phyloP scores from a whole-genome alignment of 2,329 filamentous ascomycete species.

The Cadophora sp. region DNA sequence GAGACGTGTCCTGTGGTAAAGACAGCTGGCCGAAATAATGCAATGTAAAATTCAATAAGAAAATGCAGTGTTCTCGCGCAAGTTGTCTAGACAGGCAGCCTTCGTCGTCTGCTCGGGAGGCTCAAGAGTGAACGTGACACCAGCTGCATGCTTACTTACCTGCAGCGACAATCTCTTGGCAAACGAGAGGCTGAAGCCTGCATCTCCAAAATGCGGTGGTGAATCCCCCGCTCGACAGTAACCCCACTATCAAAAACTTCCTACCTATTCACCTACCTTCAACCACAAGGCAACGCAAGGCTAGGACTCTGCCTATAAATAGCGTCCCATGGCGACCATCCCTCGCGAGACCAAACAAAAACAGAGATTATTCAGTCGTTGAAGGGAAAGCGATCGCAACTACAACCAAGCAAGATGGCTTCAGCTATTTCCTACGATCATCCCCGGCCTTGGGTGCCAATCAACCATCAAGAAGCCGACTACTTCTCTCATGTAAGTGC shows the following conservation, averaged over 20 bases:
- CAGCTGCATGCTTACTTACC: neutral
- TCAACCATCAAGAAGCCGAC: conserved; percentile 14
- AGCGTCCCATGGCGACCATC: neutral
- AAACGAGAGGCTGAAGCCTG: neutral
- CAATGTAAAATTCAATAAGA: too few relatives aligned
- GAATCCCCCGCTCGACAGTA: neutral
- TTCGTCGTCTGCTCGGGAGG: neutral
- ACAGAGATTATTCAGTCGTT: neutral
- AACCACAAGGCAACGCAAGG: neutral
- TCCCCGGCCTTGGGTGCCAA: conserved; percentile 21
- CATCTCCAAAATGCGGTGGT: neutral
- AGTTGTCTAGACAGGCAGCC: too few relatives aligned
- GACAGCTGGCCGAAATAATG: too few relatives aligned
- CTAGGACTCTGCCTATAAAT: neutral
- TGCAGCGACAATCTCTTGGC: neutral
- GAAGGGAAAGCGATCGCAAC: neutral
- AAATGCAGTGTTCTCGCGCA: too few relatives aligned
- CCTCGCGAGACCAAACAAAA: neutral
- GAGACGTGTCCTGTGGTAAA: too few relatives aligned
- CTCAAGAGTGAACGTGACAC: neutral
- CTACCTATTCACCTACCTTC: neutral
- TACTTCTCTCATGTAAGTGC: conserved; percentile 18
- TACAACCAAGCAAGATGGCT: neutral
- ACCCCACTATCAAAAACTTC: neutral
- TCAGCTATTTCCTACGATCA: neutral